Conservation (phyloP, 78 protist genomes). For the Planoprotostelium fungivorum region DNA sequence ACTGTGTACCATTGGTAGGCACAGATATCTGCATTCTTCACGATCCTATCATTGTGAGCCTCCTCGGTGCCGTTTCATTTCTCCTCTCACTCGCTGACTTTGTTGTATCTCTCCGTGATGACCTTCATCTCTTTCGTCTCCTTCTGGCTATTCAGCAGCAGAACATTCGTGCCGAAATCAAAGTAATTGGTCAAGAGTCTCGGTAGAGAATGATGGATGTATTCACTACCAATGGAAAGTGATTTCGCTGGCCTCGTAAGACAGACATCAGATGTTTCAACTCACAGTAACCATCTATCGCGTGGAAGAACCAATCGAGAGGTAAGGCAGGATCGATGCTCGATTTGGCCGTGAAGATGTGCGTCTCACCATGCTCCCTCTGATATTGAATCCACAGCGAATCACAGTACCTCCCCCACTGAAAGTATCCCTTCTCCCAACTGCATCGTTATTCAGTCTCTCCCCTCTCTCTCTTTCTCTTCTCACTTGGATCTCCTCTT, state of each 20-base stretch:
- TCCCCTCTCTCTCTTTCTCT: background rate
- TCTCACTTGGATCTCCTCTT: constrained; percentile 13
- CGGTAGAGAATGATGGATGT: constrained; percentile 61
- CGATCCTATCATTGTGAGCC: background rate
- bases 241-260: constrained; percentile 35
- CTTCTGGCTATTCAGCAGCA: background rate
- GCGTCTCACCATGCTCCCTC: constrained; percentile 6
- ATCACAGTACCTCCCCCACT: constrained; percentile 58
- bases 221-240: constrained; percentile 20
- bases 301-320: background rate
- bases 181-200: constrained; percentile 71
- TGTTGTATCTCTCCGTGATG: background rate
- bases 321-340: background rate
- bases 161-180: constrained; percentile 48
- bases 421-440: constrained; percentile 72
- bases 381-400: background rate
- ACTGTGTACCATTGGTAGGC: constrained; percentile 54
- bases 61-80: background rate
- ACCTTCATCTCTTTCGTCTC: background rate
- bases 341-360: constrained; percentile 7
- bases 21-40: constrained; percentile 14
- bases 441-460: background rate
- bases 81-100: background rate
- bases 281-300: background rate
- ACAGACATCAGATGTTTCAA: background rate